These are phyloP conservation scores for Candida taoyuanica DNA, from an alignment of 805 yeast genomes.

Conservation along the genomic window DNA sequence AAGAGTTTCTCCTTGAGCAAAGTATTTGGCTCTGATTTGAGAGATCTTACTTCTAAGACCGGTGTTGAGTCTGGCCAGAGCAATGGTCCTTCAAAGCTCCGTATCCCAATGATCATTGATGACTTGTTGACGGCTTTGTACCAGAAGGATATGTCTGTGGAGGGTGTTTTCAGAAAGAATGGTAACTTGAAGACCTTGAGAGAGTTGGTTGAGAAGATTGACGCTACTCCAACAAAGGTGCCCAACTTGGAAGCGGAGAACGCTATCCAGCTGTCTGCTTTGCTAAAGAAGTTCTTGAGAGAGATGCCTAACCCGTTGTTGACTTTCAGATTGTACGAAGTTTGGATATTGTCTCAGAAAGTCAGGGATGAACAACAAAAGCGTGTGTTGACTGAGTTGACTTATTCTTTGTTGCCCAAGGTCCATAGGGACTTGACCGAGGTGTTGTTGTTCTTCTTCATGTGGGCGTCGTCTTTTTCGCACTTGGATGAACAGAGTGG, in stretches of 20 bases:
- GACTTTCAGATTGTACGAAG: slow-evolving; percentile 66
- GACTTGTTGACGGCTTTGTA: slow-evolving; percentile 79
- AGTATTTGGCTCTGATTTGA: slow-evolving; percentile 79
- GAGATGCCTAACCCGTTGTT: slow-evolving; percentile 90
- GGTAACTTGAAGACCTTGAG: slow-evolving; percentile 86
- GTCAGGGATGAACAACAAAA: slow-evolving; percentile 40
- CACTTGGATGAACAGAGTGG: slow-evolving; percentile 86
- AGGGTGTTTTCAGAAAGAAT: slow-evolving; percentile 93
- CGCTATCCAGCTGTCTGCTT: slow-evolving; percentile 89
- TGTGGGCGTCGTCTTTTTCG: slow-evolving; percentile 95
- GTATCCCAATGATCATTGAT: slow-evolving; percentile 82
- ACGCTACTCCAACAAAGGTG: slow-evolving; percentile 62
- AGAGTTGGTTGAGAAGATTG: slow-evolving; percentile 68
- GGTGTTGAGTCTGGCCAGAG: slow-evolving; percentile 86
- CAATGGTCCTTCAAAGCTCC: slow-evolving; percentile 72
- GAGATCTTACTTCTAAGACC: slow-evolving; percentile 55
- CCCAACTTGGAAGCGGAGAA: slow-evolving; percentile 72
- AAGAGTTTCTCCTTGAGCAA: slow-evolving; percentile 24
- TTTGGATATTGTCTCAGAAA: slow-evolving; percentile 73
- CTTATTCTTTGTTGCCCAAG: slow-evolving; percentile 75
- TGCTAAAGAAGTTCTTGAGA: slow-evolving; percentile 84
- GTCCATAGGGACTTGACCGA: slow-evolving; percentile 81
- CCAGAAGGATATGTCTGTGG: slow-evolving; percentile 90
- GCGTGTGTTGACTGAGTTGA: slow-evolving; percentile 53
- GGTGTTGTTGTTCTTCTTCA: slow-evolving; percentile 77